Conservation (phyloP, 129 eudicot genomes). For the Centella asiatica region DNA sequence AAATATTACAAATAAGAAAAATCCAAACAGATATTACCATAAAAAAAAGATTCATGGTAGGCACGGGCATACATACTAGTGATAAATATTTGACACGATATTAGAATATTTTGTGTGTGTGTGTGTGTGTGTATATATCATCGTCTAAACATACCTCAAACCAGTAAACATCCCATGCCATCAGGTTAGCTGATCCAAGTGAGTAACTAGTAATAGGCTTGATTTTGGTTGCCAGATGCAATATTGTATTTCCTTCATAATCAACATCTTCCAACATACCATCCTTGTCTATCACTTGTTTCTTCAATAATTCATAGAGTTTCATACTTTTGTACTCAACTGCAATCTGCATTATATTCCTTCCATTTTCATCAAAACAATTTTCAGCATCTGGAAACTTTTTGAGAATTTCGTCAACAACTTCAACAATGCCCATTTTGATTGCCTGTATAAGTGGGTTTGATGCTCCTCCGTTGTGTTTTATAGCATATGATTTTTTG, state of each 20-base stretch:
- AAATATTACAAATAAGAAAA: too few relatives aligned
- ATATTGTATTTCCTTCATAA: slow-evolving; percentile 1
- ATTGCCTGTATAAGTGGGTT: too few relatives aligned
- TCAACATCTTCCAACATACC: not conserved
- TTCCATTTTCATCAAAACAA: slow-evolving; percentile 3
- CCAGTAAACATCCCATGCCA: slow-evolving; percentile 2
- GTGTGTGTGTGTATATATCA: not conserved
- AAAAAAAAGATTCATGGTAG: too few relatives aligned
- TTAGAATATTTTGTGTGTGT: not conserved
- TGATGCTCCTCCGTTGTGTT: too few relatives aligned
- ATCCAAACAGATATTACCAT: too few relatives aligned
- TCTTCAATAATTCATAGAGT: not conserved
- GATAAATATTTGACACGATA: not conserved
- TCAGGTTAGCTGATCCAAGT: not conserved
- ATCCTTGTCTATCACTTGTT: not conserved
- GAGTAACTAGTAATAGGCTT: not conserved
- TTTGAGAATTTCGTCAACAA: not conserved
- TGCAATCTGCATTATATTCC: not conserved
- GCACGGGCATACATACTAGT: not conserved
- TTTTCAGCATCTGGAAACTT: not conserved
- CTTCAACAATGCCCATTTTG: too few relatives aligned
- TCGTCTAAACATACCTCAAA: not conserved
- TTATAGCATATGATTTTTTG: too few relatives aligned
- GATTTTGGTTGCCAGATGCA: not conserved
- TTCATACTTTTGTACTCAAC: not conserved